Evolutionary conservation across 345 rosid genomes (phyloP).

Genomic region (Gynandropsis gynandra): DNA sequence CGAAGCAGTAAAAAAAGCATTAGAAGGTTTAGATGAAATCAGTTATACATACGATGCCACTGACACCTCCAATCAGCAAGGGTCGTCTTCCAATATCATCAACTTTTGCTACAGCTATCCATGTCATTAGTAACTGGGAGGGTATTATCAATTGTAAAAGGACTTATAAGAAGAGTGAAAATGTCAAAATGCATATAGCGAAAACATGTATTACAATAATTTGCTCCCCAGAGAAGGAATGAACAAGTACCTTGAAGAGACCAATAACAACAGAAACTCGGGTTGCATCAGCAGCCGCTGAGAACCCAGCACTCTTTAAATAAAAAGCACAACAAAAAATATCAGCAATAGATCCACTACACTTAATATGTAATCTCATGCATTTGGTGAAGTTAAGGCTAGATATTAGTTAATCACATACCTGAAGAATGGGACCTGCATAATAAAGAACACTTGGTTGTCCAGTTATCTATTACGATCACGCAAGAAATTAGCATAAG

Average conservation of each 20-base stretch:
- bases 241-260: conserved; percentile 59
- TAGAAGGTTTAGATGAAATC: conserved; percentile 5
- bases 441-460: conserved; percentile 96
- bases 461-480: conserved; percentile 75
- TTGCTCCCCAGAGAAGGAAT: background rate
- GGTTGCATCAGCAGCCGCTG: conserved; percentile 97
- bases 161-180: background rate
- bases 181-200: conserved; percentile 1
- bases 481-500: conserved; percentile 10
- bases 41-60: conserved; percentile 61
- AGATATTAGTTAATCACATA: conserved; percentile 20
- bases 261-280: conserved; percentile 87
- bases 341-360: conserved; percentile 8
- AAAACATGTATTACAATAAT: background rate
- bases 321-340: conserved; percentile 8
- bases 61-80: conserved; percentile 79
- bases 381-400: conserved; percentile 13
- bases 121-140: conserved; percentile 73
- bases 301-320: conserved; percentile 83
- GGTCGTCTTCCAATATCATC: conserved; percentile 96
- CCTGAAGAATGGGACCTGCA: conserved; percentile 97
- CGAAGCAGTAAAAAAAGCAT: too few relatives aligned
- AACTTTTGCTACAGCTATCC: conserved; percentile 74
- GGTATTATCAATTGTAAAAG: conserved; percentile 7
- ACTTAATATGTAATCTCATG: conserved; percentile 2